These are phyloP conservation scores for Calcarisporium arbuscula DNA, from an alignment of 2,329 filamentous ascomycete species.

Conservation along the genomic window DNA sequence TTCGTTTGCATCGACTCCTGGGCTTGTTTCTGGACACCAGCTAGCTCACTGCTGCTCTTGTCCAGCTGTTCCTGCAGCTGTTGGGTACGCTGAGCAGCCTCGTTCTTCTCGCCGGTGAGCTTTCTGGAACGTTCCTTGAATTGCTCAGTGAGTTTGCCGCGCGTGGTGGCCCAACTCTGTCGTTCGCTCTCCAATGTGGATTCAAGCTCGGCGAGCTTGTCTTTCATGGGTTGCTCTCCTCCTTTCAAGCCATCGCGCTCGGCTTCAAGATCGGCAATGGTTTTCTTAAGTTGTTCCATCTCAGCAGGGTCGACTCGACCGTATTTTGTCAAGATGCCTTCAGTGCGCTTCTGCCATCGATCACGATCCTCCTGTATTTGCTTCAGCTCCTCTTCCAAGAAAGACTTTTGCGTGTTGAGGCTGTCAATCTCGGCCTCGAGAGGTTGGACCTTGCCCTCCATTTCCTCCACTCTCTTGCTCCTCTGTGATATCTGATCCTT, in stretches of 20 bases:
- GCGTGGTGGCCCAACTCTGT: conserved; percentile 43
- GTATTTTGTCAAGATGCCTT: conserved; percentile 93
- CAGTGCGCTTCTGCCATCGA: conserved; percentile 90
- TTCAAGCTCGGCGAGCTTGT: conserved; percentile 47
- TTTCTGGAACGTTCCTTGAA: conserved; percentile 55
- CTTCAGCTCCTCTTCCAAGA: conserved; percentile 81
- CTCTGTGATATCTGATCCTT: conserved; percentile 72
- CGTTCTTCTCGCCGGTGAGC: conserved; percentile 47
- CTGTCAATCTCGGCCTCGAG: conserved; percentile 75
- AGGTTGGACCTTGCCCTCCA: conserved; percentile 72
- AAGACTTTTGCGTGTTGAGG: conserved; percentile 72
- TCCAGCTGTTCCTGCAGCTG: conserved; percentile 45
- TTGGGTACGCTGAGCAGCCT: conserved; percentile 44
- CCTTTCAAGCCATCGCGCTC: conserved; percentile 55
- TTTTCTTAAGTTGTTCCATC: conserved; percentile 80
- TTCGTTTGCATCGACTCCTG: conserved; percentile 26
- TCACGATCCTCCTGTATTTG: conserved; percentile 88
- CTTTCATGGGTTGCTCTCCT: conserved; percentile 44
- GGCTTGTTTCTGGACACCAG: conserved; percentile 35
- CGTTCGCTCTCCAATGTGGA: conserved; percentile 48
- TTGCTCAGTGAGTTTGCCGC: conserved; percentile 52
- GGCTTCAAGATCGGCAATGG: conserved; percentile 58
- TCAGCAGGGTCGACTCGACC: conserved; percentile 92
- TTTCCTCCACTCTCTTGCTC: conserved; percentile 64
- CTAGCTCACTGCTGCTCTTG: conserved; percentile 46